Base-by-base conservation (phyloP, 208 protist species). In the Spongospora subterranea region DNA sequence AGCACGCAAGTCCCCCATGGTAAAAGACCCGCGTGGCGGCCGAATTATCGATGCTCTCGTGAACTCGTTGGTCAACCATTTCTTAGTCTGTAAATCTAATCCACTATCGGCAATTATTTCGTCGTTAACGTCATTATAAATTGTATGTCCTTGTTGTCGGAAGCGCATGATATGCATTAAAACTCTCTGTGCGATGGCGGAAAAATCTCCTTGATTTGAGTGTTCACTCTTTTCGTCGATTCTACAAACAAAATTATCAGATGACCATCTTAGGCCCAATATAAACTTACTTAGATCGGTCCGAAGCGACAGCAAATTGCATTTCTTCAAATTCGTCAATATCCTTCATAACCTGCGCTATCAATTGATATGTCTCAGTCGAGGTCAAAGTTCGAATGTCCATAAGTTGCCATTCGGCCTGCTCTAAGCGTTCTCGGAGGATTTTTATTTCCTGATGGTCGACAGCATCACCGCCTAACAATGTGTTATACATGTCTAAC, bases 121-220 rank as follows among this genome's bases (percentile, higher is more conserved):
- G n/a, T 82, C 71, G n/a, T 82, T 82, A n/a, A 82, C 71, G n/a
- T 82, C 71, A 43, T 82, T 82, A n/a, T 82, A 43, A 43, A 82
- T 82, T 20, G 40, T 43, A 43, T 45, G 71, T 6, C 71, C 71
- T 43, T 82, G 71, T n/a, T 82, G 71, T n/a, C 71, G n/a, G n/a
- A 82, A 82, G 6, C 71, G 6, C 71, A 82, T 82, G 17, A 82
- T 6, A 6, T 40, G n/a, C 6, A 40, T 6, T 20, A 82, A 43
- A 35, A 82, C n/a, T 13, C n/a, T 35, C 11, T 39, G 71, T 20
- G 71, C 71, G 40, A 35, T 45, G 6, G 71, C 6, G 35, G 71
- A 6, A 20, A 40, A 35, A 39, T 82, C 71, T 6, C 35, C 40
- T 24, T 60, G 50, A 60, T 6, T 60, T 6, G 50, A 60, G 24